Percentiles rank a stretch among this genome's conserved stretches.
phyloP scores from a whole-genome alignment of 2,329 filamentous ascomycete species.

The Juglanconis oblonga region DNA sequence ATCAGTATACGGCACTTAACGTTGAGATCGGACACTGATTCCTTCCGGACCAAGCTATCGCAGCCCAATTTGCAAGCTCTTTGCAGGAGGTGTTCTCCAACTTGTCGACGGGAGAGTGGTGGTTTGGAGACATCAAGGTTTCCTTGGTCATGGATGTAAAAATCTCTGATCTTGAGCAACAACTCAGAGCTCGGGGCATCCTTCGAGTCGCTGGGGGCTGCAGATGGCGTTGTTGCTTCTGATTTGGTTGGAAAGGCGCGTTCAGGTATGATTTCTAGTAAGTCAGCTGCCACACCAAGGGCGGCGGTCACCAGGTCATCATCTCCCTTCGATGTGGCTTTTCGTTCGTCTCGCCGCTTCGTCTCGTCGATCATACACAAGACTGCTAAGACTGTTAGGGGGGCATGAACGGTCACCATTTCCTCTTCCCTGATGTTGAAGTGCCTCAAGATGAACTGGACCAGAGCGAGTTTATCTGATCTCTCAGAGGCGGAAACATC shows the following conservation, averaged over 20 bases:
- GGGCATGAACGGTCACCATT: conserved; percentile 85
- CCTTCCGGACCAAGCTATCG: conserved; percentile 39
- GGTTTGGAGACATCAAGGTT: conserved; percentile 60
- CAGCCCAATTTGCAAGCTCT: conserved; percentile 54
- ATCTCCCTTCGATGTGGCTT: conserved; percentile 14
- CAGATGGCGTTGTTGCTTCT: conserved; percentile 10
- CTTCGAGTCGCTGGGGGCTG: conserved; percentile 26
- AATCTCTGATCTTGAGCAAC: conserved; percentile 58
- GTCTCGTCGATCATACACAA: conserved; percentile 58
- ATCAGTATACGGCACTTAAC: conserved; percentile 59
- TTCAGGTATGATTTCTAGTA: conserved; percentile 64
- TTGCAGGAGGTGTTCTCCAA: conserved; percentile 62
- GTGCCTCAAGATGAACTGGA: conserved; percentile 77
- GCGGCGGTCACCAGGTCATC: conserved; percentile 29
- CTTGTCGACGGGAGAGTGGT: conserved; percentile 54
- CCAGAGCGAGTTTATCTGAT: conserved; percentile 65
- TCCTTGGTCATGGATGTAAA: conserved; percentile 69
- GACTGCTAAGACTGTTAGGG: conserved; percentile 67
- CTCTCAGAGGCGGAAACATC: conserved; percentile 43
- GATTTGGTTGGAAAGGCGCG: conserved; percentile 50
- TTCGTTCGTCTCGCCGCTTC: conserved; percentile 32
- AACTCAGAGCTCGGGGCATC: conserved; percentile 48
- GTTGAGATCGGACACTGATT: conserved; percentile 47
- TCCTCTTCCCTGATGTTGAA: conserved; percentile 97
- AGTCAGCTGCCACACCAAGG: conserved; percentile 48